Percentiles rank a stretch among this genome's conserved stretches.
phyloP scores from a whole-genome alignment of 768 basidiomycete species.

The Kondoa malvinella region DNA sequence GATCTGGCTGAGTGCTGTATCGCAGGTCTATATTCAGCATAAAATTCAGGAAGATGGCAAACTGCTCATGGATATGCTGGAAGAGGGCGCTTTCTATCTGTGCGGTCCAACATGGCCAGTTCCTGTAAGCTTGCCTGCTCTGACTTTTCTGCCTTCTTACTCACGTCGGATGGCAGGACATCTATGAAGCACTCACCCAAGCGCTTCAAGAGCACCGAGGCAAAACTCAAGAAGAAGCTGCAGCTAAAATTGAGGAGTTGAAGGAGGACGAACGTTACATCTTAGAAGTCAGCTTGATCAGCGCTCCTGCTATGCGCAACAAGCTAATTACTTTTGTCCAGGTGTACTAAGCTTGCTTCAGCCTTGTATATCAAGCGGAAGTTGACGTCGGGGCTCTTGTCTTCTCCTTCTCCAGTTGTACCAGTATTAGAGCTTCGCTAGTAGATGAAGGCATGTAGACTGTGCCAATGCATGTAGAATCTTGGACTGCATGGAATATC shows the following conservation, averaged over 20 bases:
- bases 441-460: too few species aligned
- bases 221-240: conserved; percentile 48
- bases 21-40: conserved; percentile 83
- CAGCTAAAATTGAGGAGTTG: conserved; percentile 63
- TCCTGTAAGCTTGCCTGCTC: conserved; percentile 37
- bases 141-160: conserved; percentile 52
- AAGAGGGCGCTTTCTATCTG: conserved; percentile 77
- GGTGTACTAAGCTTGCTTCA: too few species aligned
- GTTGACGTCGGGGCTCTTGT: too few species aligned
- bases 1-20: not conserved
- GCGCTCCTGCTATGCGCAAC: too few species aligned
- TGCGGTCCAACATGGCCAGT: conserved; percentile 98
- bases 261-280: conserved; percentile 98
- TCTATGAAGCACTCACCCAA: conserved; percentile 76
- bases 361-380: too few species aligned
- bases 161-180: too few species aligned
- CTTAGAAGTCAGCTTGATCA: too few species aligned
- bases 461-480: too few species aligned
- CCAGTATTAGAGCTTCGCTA: too few species aligned
- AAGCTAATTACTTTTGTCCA: too few species aligned
- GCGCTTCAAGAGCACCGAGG: conserved; percentile 59
- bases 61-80: conserved; percentile 54
- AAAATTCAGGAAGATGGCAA: conserved; percentile 86
- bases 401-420: too few species aligned
- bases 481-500: too few species aligned